Conservation (phyloP, 139 green algal species). For the Chlamydomonas applanata region DNA sequence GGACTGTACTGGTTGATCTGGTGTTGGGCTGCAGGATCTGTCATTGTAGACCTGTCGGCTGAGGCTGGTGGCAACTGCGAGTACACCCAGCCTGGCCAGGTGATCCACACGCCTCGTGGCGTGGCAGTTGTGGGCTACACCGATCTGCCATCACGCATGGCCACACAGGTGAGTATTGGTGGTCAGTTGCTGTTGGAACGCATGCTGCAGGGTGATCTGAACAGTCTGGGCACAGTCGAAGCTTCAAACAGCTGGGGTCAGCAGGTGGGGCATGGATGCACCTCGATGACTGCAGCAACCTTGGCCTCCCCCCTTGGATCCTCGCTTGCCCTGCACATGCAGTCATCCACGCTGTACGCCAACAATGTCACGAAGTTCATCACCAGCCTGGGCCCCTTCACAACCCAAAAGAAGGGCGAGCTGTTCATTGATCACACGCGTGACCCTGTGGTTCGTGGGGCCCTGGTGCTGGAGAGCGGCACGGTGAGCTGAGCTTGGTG, state of each 20-base stretch:
- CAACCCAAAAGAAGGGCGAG: conserved; percentile 60
- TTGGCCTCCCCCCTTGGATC: too few relatives aligned
- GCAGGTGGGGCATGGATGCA: too few relatives aligned
- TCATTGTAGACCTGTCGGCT: conserved; percentile 84
- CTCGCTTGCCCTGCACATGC: too few relatives aligned
- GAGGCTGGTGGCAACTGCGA: conserved; percentile 59
- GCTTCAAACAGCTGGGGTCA: too few relatives aligned
- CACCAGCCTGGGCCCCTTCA: conserved; percentile 80
- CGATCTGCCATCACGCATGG: conserved; percentile 79
- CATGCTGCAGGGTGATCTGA: neutral
- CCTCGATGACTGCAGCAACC: too few relatives aligned
- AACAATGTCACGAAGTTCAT: conserved; percentile 93
- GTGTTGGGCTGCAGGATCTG: conserved; percentile 31
- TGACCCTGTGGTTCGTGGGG: conserved; percentile 37
- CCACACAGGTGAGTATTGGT: conserved; percentile 54
- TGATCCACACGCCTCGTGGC: conserved; percentile 27
- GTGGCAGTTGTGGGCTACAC: conserved; percentile 86
- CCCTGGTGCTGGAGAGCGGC: conserved; percentile 73
- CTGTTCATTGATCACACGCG: conserved; percentile 83
- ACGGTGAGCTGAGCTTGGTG: too few relatives aligned
- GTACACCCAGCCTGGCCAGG: conserved; percentile 19
- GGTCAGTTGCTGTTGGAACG: neutral
- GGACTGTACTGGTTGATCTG: too few relatives aligned
- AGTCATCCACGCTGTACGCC: conserved; percentile 79
- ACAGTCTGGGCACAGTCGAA: neutral